These are phyloP conservation scores for Pyrenula aspistea DNA, from an alignment of 495 filamentous ascomycete genomes.

Conservation along the genomic window DNA sequence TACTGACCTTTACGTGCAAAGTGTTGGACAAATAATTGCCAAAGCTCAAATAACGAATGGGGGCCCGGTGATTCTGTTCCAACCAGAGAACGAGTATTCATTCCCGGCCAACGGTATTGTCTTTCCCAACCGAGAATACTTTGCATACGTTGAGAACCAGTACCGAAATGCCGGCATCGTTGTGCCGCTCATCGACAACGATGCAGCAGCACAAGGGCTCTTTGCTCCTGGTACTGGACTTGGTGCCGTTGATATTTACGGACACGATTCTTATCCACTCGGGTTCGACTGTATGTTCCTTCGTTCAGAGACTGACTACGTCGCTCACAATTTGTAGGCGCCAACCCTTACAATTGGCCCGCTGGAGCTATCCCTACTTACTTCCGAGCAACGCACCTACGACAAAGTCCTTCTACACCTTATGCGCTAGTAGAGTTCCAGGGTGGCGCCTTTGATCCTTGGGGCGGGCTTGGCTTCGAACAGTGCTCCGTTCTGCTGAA, in stretches of 20 bases:
- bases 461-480: constrained; percentile 57
- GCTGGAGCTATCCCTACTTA: constrained; percentile 29
- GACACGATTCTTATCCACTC: constrained; percentile 62
- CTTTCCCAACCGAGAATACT: constrained; percentile 51
- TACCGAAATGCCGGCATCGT: constrained; percentile 56
- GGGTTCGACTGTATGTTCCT: constrained; percentile 40
- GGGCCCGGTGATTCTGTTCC: constrained; percentile 63
- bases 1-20: constrained; percentile 43
- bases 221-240: constrained; percentile 53
- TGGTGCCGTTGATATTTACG: constrained; percentile 66
- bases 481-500: constrained; percentile 52
- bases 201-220: constrained; percentile 44
- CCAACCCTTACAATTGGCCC: constrained; percentile 39
- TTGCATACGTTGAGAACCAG: constrained; percentile 58
- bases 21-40: constrained; percentile 52
- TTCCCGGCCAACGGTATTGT: constrained; percentile 23
- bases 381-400: constrained; percentile 33
- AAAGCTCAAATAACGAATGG: constrained; percentile 69
- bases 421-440: constrained; percentile 64
- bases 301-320: neutral
- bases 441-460: constrained; percentile 65
- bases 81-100: constrained; percentile 72
- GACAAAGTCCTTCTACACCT: constrained; percentile 52
- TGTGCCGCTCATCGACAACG: constrained; percentile 67
- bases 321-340: constrained; percentile 10